Evolutionary conservation across 2,329 filamentous ascomycete species (phyloP), one percentile per base, ranked within the genome.

Genomic region (Aureobasidium zeae): DNA sequence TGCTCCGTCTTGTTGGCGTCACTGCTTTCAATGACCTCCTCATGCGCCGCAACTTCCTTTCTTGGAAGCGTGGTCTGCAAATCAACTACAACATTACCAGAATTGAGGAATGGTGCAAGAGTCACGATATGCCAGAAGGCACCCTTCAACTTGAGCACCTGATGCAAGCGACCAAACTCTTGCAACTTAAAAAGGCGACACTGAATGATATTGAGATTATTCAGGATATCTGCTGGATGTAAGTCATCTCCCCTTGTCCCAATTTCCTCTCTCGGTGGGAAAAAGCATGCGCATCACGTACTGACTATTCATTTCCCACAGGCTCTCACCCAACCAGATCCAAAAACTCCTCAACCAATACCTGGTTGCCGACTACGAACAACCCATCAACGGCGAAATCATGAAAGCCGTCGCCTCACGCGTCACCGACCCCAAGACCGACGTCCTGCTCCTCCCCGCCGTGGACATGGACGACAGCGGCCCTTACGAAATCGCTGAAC

Each of bases 181-280:
- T 98, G 52, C 91, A 98, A 65, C 73, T 98, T 51, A 98, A 98
- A 80, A 98, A 98, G 71, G 91, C 91, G 7, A 98, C 91, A 1
- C 69, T 98, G 61, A 98, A 96, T 63, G 91, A 98, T 59, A 98
- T 98, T 57, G 91, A 98, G 68, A 98, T 98, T 57, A 98, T 98
- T 58, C 91, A 98, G 70, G 91, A 98, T 63, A 98, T 98, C 57
- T 98, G 91, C 76, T 96, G 89, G 89, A 96, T 96, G 89, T 93
- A 69, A 79, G 85, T 76, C 35, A 29, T n/a, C n/a, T n/a, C n/a
- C n/a, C n/a, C n/a, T n/a, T n/a, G n/a, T n/a, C n/a, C 31, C n/a
- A 53, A 39, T 44, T 38, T 11, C 16, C 10, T 8, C 29, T 2
- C 24, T 13, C 17, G 31, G 12, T 2, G n/a, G n/a, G n/a, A 17